A percentile compares a stretch with the other conserved stretches of the same genome.
Conservation (phyloP, 768 basidiomycete genomes). For the Sarcodon aspratus region DNA sequence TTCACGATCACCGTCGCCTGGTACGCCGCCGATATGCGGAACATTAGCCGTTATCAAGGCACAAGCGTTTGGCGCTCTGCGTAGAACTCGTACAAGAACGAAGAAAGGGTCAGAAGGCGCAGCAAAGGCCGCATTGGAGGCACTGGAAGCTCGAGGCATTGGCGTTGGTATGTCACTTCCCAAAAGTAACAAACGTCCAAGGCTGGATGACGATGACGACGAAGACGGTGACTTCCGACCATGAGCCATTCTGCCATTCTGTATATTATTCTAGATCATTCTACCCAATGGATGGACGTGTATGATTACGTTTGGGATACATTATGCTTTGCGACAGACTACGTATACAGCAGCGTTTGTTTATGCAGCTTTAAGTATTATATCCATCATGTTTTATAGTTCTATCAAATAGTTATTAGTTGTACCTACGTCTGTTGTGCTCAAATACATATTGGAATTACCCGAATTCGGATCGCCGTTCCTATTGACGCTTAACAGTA, state of each 20-base stretch:
- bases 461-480: too few relatives aligned
- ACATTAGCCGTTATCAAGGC: slow-evolving; percentile 88
- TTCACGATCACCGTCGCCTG: slow-evolving; percentile 35
- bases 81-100: slow-evolving; percentile 63
- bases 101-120: slow-evolving; percentile 68
- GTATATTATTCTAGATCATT: slow-evolving; percentile 1
- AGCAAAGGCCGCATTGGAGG: slow-evolving; percentile 66
- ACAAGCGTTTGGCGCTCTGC: slow-evolving; percentile 77
- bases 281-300: slow-evolving; percentile 1
- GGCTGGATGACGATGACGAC: slow-evolving; percentile 42
- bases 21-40: slow-evolving; percentile 45
- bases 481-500: too few relatives aligned
- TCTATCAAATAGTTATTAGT: background rate
- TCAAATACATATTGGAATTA: too few relatives aligned
- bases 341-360: background rate
- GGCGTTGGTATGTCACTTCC: slow-evolving; percentile 30
- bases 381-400: background rate
- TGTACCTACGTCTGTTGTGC: too few relatives aligned
- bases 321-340: slow-evolving; percentile 2
- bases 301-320: slow-evolving; percentile 5
- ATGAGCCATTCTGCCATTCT: slow-evolving; percentile 8
- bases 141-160: slow-evolving; percentile 73
- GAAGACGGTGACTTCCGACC: slow-evolving; percentile 7
- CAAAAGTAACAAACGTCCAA: slow-evolving; percentile 33
- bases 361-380: slow-evolving; percentile 6